Evolutionary conservation across 345 rosid species (phyloP).

Genomic region (Euclidium syriacum): DNA sequence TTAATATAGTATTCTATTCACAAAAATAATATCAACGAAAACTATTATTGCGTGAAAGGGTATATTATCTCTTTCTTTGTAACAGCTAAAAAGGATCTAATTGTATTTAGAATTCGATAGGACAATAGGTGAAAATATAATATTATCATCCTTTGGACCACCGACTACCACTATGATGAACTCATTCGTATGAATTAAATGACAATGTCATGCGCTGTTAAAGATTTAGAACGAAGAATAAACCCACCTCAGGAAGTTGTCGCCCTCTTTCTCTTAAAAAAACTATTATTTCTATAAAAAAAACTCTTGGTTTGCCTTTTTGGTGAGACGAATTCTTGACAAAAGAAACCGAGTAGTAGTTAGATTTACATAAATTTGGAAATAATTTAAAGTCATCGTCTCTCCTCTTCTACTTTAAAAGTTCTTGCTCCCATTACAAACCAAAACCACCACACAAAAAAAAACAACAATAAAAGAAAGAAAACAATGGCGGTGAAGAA

Average conservation of each 20-base stretch:
- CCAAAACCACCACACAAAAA: slow-evolving; percentile 9
- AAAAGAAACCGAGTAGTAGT: slow-evolving; percentile 2
- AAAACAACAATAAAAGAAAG: neutral
- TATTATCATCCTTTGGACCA: neutral
- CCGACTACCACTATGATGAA: slow-evolving; percentile 18
- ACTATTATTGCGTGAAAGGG: slow-evolving; percentile 1
- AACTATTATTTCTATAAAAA: neutral
- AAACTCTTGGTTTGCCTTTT: slow-evolving; percentile 2
- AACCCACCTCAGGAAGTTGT: slow-evolving; percentile 22
- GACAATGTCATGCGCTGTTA: slow-evolving; percentile 4
- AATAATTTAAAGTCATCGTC: slow-evolving; percentile 5
- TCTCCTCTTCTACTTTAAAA: slow-evolving; percentile 4
- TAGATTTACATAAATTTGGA: neutral
- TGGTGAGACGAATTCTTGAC: slow-evolving; percentile 5
- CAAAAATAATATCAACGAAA: no score
- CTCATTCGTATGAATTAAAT: neutral
- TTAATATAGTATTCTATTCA: no score
- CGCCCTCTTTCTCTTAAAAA: slow-evolving; percentile 13
- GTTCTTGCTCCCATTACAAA: slow-evolving; percentile 6
- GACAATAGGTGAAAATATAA: neutral
- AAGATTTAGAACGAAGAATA: slow-evolving; percentile 13
- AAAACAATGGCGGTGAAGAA: slow-evolving; percentile 34
- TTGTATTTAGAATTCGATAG: no score
- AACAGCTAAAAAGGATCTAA: no score
- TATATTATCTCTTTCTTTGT: no score